Evolutionary conservation across 192 early-diverging fungal genomes (phyloP).

Genomic region (Umbelopsis sp.): DNA sequence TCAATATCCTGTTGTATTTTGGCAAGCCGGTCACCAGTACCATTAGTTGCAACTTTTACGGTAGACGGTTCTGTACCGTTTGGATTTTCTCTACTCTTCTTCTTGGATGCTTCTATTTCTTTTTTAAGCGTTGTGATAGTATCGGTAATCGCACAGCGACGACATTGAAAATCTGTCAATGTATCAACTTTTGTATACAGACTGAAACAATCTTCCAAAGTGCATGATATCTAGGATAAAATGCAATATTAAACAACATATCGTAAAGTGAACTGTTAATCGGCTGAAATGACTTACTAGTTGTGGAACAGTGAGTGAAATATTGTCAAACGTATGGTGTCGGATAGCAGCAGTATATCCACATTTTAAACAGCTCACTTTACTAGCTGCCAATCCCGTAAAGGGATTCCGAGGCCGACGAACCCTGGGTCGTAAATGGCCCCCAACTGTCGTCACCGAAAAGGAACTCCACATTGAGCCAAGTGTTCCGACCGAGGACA

Average conservation of each 20-base stretch:
- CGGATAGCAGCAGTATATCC: conserved; percentile 75
- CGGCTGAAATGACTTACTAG: conserved; percentile 22
- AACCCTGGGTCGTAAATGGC: conserved; percentile 25
- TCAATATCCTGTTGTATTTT: conserved; percentile 36
- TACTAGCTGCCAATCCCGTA: conserved; percentile 66
- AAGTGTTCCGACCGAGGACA: conserved; percentile 37
- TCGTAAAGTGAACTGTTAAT: background rate
- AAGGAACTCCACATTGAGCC: conserved; percentile 46
- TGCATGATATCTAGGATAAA: conserved; percentile 42
- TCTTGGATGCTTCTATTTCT: conserved; percentile 27
- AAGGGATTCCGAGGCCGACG: conserved; percentile 54
- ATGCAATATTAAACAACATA: background rate
- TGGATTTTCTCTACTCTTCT: background rate
- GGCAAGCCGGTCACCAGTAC: background rate
- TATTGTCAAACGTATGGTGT: conserved; percentile 72
- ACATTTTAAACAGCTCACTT: conserved; percentile 70
- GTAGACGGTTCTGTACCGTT: background rate
- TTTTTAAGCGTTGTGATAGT: conserved; percentile 44
- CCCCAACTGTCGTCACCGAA: conserved; percentile 39
- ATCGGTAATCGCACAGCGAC: conserved; percentile 56
- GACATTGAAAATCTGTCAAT: conserved; percentile 68
- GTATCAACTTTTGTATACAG: conserved; percentile 67
- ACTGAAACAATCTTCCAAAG: conserved; percentile 63
- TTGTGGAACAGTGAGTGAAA: conserved; percentile 63
- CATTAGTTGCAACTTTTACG: background rate